Evolutionary conservation across 1,284 basidiomycete species (phyloP), one percentile per base, ranked within the genome.

Genomic region (Rhodotorula glutinis): DNA sequence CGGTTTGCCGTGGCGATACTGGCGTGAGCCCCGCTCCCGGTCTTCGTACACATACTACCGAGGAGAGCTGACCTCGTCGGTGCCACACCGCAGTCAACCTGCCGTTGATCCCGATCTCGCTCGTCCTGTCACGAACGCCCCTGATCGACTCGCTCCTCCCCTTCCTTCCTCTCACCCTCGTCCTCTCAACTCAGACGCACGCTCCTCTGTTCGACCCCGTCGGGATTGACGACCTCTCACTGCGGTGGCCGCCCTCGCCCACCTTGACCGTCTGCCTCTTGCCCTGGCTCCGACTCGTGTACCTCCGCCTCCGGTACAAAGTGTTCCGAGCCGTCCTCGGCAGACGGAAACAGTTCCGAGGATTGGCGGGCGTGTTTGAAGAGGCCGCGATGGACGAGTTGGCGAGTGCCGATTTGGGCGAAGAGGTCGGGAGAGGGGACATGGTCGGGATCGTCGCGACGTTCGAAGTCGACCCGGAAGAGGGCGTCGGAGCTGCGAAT

Each of bases 1-100:
- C 53, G 84, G 86, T 54, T 88, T 89, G 87, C 85, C 87, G 0
- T 85, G 85, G 83, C 54, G 60, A 8, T 66, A 68, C 33, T 73
- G 64, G 61, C 43, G 63, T 67, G 47, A 46, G 67, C 63, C 10
- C n/a, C 5, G 51, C 58, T 40, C 25, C n/a, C n/a, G n/a, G n/a
- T 17, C 11, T n/a, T 25, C 29, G 9, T n/a, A n/a, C 4, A n/a
- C 4, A 8, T 21, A 23, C 9, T 52, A 27, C 30, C 46, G 29
- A 54, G 38, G 56, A 43, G 25, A 58, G 25, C 19, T 52, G 2
- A n/a, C 19, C 53, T 25, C n/a, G n/a, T 7, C 30, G 3, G 27
- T 5, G 19, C 14, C 40, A n/a, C 5, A 21, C 7, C 2, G 25
- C 61, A 69, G 70, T 89, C 75, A 86, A 89, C 75, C 85, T 91